These are phyloP conservation scores for Mycena sanguinolenta DNA, from an alignment of 768 basidiomycete genomes.

Conservation along the genomic window DNA sequence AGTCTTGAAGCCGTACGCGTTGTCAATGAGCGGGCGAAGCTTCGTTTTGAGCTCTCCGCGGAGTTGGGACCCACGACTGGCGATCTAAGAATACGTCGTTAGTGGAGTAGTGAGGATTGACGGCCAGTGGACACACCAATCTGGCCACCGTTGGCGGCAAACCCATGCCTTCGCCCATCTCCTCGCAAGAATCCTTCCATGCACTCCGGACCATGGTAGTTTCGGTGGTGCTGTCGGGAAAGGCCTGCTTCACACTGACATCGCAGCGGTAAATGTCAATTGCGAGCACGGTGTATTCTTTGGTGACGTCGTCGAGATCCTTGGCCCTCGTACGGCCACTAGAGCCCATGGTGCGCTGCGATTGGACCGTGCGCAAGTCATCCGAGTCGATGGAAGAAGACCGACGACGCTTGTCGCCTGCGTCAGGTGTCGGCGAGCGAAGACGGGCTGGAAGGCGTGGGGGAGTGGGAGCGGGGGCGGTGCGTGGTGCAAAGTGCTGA, in stretches of 20 bases:
- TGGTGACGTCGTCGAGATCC: constrained; percentile 26
- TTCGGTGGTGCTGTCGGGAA: constrained; percentile 23
- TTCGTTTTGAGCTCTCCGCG: constrained; percentile 43
- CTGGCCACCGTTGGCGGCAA: constrained; percentile 21
- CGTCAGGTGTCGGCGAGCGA: neutral
- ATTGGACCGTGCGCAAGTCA: neutral
- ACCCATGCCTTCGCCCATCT: neutral
- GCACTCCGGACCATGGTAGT: neutral
- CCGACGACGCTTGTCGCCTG: neutral
- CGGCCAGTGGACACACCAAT: constrained; percentile 23
- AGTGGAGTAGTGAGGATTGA: neutral
- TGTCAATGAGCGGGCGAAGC: constrained; percentile 30
- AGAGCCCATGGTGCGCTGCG: neutral
- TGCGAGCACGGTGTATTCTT: constrained; percentile 23
- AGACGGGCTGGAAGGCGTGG: neutral
- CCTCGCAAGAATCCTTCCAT: constrained; percentile 20
- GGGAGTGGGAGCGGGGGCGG: too few species aligned
- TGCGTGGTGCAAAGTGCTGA: too few species aligned
- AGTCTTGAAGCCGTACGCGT: constrained; percentile 32
- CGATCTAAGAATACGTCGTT: constrained; percentile 24
- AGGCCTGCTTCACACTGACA: constrained; percentile 9
- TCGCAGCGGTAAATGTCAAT: constrained; percentile 19
- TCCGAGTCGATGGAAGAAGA: neutral
- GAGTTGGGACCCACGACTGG: constrained; percentile 34
- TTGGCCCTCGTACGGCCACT: constrained; percentile 31